Evolutionary conservation across 345 rosid species (phyloP).

Genomic region (Eucalyptus caleyi): DNA sequence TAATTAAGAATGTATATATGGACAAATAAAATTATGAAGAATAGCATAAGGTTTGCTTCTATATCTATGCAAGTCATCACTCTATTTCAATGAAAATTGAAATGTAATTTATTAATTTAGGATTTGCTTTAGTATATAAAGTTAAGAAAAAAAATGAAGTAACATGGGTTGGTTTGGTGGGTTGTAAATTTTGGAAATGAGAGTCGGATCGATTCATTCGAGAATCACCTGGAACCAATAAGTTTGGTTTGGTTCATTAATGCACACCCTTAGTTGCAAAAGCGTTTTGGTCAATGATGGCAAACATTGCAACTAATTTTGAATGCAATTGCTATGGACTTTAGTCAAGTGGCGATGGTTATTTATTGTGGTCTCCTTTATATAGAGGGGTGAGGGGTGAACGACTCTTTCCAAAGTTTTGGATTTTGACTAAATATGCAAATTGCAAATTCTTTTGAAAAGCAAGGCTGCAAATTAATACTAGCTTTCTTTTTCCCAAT

Average conservation of each 20-base stretch:
- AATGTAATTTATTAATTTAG: no score
- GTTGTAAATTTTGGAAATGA: neutral
- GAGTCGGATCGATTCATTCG: rapidly evolving
- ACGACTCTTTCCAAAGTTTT: neutral
- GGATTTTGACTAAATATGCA: neutral
- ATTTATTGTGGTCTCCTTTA: neutral
- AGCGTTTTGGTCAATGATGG: rapidly evolving
- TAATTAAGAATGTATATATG: neutral
- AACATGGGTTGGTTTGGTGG: neutral
- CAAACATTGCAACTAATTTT: neutral
- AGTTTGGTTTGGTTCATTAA: neutral
- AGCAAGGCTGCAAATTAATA: neutral
- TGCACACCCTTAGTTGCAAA: neutral
- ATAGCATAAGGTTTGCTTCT: neutral
- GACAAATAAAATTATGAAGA: neutral
- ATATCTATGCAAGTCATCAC: neutral
- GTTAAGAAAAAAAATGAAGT: no score
- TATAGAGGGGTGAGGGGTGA: rapidly evolving
- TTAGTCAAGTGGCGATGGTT: neutral
- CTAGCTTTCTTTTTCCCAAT: no score
- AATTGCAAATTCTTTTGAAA: neutral
- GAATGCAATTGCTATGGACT: neutral
- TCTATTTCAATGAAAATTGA: no score
- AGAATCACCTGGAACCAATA: rapidly evolving
- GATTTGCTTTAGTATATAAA: no score